A percentile compares a stretch with the other conserved stretches of the same genome.
Evolutionary conservation across 2,329 filamentous ascomycete genomes (phyloP).

Genomic region (Gnomoniopsis sp.): DNA sequence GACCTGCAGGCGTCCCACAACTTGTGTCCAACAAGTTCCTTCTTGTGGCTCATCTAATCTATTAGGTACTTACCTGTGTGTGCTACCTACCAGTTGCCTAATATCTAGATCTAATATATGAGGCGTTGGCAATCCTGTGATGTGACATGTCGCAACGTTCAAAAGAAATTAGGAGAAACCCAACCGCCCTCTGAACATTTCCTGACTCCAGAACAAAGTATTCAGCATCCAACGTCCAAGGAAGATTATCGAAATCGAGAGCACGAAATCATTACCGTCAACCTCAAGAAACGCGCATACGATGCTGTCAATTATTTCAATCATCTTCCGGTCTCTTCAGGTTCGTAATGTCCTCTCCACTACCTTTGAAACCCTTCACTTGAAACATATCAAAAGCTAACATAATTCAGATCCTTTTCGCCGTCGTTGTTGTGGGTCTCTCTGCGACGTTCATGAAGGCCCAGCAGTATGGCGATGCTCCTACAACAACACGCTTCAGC

Average conservation of each 20-base stretch:
- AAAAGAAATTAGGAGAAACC: too few relatives aligned
- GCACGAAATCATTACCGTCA: too few relatives aligned
- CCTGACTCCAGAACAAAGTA: too few relatives aligned
- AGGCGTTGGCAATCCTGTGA: too few relatives aligned
- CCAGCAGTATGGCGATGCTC: constrained; percentile 24
- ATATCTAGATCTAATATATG: too few relatives aligned
- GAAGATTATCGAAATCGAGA: too few relatives aligned
- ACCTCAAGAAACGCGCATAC: background rate
- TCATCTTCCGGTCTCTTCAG: background rate
- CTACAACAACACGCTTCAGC: constrained; percentile 30
- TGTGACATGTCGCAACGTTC: too few relatives aligned
- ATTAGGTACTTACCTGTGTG: too few relatives aligned
- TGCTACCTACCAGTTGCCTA: too few relatives aligned
- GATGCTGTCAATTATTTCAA: background rate
- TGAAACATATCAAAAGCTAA: background rate
- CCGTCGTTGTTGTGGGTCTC: constrained; percentile 29
- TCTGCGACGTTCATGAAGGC: constrained; percentile 30
- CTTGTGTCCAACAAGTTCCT: background rate
- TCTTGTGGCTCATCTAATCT: too few relatives aligned
- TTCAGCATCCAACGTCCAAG: too few relatives aligned
- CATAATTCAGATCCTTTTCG: constrained; percentile 26
- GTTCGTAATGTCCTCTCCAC: background rate
- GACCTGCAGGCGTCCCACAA: background rate
- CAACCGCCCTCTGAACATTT: too few relatives aligned
- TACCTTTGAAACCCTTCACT: background rate